Evolutionary conservation across 179 eudicot genomes (phyloP).

Genomic region (Monotropa hypopitys): DNA sequence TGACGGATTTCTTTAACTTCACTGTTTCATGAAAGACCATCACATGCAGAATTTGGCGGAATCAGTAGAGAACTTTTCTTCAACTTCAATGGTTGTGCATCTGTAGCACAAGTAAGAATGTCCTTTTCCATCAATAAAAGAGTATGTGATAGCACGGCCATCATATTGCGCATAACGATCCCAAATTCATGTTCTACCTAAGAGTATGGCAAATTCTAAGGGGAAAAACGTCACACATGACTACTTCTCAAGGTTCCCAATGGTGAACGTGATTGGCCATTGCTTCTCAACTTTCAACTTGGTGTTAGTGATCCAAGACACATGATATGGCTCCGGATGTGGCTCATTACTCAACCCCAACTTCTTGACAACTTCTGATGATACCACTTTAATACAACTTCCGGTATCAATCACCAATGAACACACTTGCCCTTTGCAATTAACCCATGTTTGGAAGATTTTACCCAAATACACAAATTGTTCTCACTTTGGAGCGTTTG

Average conservation of each 20-base stretch:
- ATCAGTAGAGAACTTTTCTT: not conserved
- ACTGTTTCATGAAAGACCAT: too few relatives aligned
- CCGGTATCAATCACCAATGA: not conserved
- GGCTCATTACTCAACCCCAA: not conserved
- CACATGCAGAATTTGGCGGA: too few relatives aligned
- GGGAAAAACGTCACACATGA: slow-evolving; percentile 1
- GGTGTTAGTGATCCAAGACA: not conserved
- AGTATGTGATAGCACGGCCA: not conserved
- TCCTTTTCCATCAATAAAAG: not conserved
- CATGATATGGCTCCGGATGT: not conserved
- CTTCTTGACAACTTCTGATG: not conserved
- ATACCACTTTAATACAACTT: not conserved
- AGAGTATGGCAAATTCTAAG: not conserved
- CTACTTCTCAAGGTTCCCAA: not conserved
- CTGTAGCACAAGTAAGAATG: not conserved
- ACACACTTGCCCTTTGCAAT: not conserved
- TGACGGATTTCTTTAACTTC: too few relatives aligned
- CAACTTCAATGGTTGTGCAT: not conserved
- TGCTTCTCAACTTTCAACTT: not conserved
- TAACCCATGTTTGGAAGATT: not conserved
- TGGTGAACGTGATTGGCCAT: not conserved
- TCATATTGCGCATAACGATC: not conserved
- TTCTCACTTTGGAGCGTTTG: not conserved
- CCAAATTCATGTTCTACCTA: not conserved
- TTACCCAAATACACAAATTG: not conserved